Evolutionary conservation across 768 basidiomycete species (phyloP).

Genomic region (Termitomyces sp.): DNA sequence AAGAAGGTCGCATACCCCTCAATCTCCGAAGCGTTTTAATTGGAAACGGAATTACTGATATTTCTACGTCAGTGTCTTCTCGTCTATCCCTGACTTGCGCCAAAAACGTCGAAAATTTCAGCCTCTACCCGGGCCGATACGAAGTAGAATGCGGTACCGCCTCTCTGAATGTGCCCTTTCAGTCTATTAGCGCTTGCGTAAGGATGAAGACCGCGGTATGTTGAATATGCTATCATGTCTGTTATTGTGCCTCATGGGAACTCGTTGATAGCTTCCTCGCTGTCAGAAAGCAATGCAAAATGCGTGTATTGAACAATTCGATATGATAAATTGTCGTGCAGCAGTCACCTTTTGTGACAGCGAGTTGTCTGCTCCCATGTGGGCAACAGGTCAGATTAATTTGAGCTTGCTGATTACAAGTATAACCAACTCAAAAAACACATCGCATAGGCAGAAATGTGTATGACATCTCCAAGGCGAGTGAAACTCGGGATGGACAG

Average conservation of each 20-base stretch:
- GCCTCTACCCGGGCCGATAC: conserved; percentile 42
- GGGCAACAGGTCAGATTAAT: conserved; percentile 35
- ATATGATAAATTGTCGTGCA: conserved; percentile 61
- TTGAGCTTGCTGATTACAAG: not conserved
- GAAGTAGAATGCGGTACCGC: conserved; percentile 59
- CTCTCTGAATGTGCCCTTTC: conserved; percentile 47
- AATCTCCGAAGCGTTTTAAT: conserved; percentile 69
- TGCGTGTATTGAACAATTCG: conserved; percentile 60
- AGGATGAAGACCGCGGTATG: conserved; percentile 54
- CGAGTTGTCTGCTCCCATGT: conserved; percentile 35
- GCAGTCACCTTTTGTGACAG: conserved; percentile 61
- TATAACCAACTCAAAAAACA: not conserved
- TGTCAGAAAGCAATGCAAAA: conserved; percentile 55
- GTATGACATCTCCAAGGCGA: conserved; percentile 19
- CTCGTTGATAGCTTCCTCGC: conserved; percentile 48
- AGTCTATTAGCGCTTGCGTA: conserved; percentile 48
- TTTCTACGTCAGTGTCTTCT: conserved; percentile 30
- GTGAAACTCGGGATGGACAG: not conserved
- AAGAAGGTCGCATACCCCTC: conserved; percentile 49
- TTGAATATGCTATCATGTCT: conserved; percentile 11
- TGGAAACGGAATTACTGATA: conserved; percentile 51
- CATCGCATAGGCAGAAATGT: conserved; percentile 15
- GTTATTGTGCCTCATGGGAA: not conserved
- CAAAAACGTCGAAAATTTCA: conserved; percentile 7
- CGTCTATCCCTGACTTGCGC: not conserved